Conservation (phyloP, 1,284 basidiomycete species). For the Leccinum huronense region DNA sequence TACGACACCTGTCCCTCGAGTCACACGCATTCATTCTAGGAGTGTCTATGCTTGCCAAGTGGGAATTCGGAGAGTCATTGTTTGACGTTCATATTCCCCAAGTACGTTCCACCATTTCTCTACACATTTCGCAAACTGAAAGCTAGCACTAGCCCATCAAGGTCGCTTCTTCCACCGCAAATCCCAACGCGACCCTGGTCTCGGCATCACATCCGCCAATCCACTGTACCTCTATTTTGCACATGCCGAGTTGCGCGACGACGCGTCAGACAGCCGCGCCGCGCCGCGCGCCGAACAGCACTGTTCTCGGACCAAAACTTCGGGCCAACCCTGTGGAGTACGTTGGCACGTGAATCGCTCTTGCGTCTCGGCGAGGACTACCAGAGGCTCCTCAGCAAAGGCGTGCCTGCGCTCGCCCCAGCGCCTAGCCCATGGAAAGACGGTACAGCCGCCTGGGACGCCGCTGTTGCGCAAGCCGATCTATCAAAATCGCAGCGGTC, state of each 20-base stretch:
- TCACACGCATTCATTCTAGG: conserved; percentile 49
- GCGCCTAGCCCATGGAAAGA: conserved; percentile 23
- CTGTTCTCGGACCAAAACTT: conserved; percentile 72
- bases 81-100: conserved; percentile 55
- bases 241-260: conserved; percentile 50
- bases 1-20: conserved; percentile 46
- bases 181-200: conserved; percentile 53
- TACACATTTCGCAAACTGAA: conserved; percentile 3
- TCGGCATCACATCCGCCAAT: conserved; percentile 57
- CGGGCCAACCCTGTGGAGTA: conserved; percentile 62
- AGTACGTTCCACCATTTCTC: conserved; percentile 30
- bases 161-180: conserved; percentile 43
- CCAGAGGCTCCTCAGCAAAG: conserved; percentile 53
- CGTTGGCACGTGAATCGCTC: conserved; percentile 57
- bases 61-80: conserved; percentile 60
- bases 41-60: conserved; percentile 48
- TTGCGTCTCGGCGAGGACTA: conserved; percentile 64
- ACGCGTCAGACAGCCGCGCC: conserved; percentile 44
- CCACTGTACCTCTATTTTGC: conserved; percentile 56
- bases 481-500: conserved; percentile 42
- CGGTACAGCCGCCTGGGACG: conserved; percentile 35
- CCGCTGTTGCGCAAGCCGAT: conserved; percentile 50
- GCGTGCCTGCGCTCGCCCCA: conserved; percentile 35
- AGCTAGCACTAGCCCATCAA: conserved; percentile 39
- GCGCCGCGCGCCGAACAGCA: conserved; percentile 46